These are phyloP conservation scores for Strobilomyces confusus DNA, from an alignment of 768 basidiomycete species.

Conservation along the genomic window DNA sequence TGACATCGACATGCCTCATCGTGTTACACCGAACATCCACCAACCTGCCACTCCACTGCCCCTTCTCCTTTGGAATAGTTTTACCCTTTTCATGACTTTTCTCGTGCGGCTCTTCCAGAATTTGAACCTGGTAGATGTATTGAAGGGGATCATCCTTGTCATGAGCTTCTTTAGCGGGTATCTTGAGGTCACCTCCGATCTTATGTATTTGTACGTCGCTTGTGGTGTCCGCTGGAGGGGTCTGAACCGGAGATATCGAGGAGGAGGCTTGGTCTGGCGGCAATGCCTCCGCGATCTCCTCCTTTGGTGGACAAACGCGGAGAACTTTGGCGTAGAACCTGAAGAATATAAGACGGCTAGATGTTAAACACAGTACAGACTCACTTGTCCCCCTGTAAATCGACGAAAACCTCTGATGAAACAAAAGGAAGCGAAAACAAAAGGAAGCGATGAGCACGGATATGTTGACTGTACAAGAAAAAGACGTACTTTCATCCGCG, in stretches of 20 bases:
- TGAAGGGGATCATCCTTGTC: slow-evolving; percentile 70
- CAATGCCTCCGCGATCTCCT: slow-evolving; percentile 38
- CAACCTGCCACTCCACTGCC: slow-evolving; percentile 67
- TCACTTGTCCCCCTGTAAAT: slow-evolving; percentile 83
- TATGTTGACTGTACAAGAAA: slow-evolving; percentile 3
- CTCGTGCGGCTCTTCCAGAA: slow-evolving; percentile 73
- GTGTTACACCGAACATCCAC: slow-evolving; percentile 78
- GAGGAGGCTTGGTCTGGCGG: slow-evolving; percentile 28
- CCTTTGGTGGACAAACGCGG: slow-evolving; percentile 69
- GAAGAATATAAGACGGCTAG: slow-evolving; percentile 15
- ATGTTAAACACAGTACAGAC: slow-evolving; percentile 18
- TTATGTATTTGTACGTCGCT: slow-evolving; percentile 58
- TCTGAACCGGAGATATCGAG: slow-evolving; percentile 47
- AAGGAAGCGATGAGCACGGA: slow-evolving; percentile 15
- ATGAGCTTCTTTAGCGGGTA: slow-evolving; percentile 66
- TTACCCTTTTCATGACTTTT: slow-evolving; percentile 61
- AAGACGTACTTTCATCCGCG: slow-evolving; percentile 75
- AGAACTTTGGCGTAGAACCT: slow-evolving; percentile 84
- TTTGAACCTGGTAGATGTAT: slow-evolving; percentile 86
- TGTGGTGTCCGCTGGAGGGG: slow-evolving; percentile 40
- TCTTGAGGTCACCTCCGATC: slow-evolving; percentile 75
- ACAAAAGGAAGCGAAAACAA: slow-evolving; percentile 10
- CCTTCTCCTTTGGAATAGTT: slow-evolving; percentile 52
- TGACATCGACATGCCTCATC: slow-evolving; percentile 62
- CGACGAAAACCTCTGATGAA: slow-evolving; percentile 75